Evolutionary conservation across 495 filamentous ascomycete species (phyloP).

Genomic region (Clavariopsis aquatica): DNA sequence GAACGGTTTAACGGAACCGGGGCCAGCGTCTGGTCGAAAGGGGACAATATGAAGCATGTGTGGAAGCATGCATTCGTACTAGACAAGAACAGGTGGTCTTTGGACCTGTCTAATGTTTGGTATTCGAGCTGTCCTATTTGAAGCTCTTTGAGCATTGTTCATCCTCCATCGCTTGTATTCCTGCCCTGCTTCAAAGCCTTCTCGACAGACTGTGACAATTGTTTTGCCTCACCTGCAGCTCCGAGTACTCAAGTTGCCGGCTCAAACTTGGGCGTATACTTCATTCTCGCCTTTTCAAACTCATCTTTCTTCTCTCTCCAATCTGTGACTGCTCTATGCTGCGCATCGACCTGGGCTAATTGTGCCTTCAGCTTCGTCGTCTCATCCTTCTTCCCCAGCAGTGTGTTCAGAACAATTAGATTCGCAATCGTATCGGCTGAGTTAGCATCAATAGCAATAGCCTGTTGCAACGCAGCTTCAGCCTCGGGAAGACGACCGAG

Average conservation of each 20-base stretch:
- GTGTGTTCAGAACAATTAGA: constrained; percentile 70
- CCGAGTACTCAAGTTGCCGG: neutral
- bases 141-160: too few species aligned
- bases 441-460: constrained; percentile 69
- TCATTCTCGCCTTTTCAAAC: constrained; percentile 44
- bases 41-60: too few species aligned
- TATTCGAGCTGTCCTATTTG: too few species aligned
- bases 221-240: neutral
- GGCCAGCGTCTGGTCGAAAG: neutral
- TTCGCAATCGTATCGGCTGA: constrained; percentile 78
- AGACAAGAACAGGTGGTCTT: too few species aligned
- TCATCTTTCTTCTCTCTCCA: constrained; percentile 45
- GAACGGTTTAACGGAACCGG: neutral
- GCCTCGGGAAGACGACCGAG: constrained; percentile 87
- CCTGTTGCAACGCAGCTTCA: constrained; percentile 78
- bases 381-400: constrained; percentile 76
- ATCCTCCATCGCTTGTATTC: too few species aligned
- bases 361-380: constrained; percentile 51
- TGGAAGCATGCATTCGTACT: too few species aligned
- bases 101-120: too few species aligned
- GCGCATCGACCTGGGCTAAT: constrained; percentile 39
- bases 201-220: too few species aligned
- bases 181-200: too few species aligned
- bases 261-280: constrained; percentile 48
- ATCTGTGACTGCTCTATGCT: constrained; percentile 41